Conservation (phyloP, 1,139 yeast species). For the Magnusiomyces suaveolens region DNA sequence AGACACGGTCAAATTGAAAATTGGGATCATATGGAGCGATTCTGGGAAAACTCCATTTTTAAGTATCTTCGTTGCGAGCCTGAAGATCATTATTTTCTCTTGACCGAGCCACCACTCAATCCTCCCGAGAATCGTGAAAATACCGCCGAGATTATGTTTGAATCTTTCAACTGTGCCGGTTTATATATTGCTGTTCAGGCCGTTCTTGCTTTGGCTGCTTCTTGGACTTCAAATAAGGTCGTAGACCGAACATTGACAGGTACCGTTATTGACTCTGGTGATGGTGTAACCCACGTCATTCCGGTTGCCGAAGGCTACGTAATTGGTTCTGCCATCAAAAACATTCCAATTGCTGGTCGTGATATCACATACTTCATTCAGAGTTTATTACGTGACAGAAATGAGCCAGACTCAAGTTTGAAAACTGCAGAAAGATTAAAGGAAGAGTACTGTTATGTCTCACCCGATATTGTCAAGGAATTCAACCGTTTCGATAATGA, state of each 20-base stretch:
- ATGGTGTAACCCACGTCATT: conserved; percentile 95
- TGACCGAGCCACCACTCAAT: conserved; percentile 96
- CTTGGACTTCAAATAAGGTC: conserved; percentile 96
- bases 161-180: conserved; percentile 97
- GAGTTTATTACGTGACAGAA: conserved; percentile 87
- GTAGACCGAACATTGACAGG: conserved; percentile 94
- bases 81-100: conserved; percentile 88
- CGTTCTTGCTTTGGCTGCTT: conserved; percentile 93
- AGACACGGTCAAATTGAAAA: conserved; percentile 97
- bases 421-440: conserved; percentile 94
- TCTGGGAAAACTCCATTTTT: conserved; percentile 96
- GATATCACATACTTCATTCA: conserved; percentile 93
- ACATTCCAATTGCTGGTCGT: conserved; percentile 97
- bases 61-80: conserved; percentile 96
- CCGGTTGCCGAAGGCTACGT: conserved; percentile 99
- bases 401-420: conserved; percentile 86
- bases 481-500: conserved; percentile 90
- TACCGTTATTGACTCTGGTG: conserved; percentile 95
- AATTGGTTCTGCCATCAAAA: conserved; percentile 92
- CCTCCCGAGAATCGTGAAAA: conserved; percentile 98
- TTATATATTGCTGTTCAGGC: conserved; percentile 98
- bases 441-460: conserved; percentile 92
- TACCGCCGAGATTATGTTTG: conserved; percentile 98
- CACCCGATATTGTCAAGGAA: conserved; percentile 96
- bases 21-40: conserved; percentile 99